phyloP scores from a whole-genome alignment of 345 rosid species.

The Moringa oleifera region DNA sequence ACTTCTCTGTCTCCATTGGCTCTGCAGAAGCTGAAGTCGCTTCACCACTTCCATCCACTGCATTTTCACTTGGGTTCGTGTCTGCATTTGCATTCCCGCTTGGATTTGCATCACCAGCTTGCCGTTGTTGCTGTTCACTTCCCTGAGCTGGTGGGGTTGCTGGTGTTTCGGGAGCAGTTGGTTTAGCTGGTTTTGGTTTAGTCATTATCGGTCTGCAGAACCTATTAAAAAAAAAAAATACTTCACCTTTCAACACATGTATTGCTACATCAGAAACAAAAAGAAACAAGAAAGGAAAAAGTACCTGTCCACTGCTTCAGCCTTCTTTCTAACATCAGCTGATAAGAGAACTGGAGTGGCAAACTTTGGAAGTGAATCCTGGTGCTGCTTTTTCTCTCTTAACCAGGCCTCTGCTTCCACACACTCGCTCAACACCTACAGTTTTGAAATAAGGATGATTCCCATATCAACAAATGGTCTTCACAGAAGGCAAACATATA shows the following conservation, averaged over 20 bases:
- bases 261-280: neutral
- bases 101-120: constrained; percentile 23
- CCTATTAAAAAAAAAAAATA: constrained; percentile 23
- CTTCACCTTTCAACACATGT: neutral
- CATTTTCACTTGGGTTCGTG: constrained; percentile 16
- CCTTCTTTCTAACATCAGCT: constrained; percentile 73
- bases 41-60: constrained; percentile 29
- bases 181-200: constrained; percentile 77
- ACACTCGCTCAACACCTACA: constrained; percentile 79
- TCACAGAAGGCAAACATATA: no score
- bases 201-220: constrained; percentile 87
- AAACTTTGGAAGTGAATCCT: constrained; percentile 75
- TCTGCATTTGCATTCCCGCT: constrained; percentile 9
- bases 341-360: constrained; percentile 63
- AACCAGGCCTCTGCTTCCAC: constrained; percentile 89
- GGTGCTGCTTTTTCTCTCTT: constrained; percentile 74
- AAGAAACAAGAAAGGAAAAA: neutral
- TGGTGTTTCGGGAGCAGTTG: constrained; percentile 54
- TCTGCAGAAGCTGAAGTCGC: constrained; percentile 42
- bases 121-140: constrained; percentile 30
- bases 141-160: constrained; percentile 47
- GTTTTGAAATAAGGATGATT: neutral
- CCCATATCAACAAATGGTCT: no score
- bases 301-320: constrained; percentile 81
- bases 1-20: constrained; percentile 73